Percentiles rank a stretch among this genome's conserved stretches.
These are phyloP conservation scores for Exobasidium cylindrosporum DNA, from an alignment of 1,284 basidiomycete species.

Conservation along the genomic window DNA sequence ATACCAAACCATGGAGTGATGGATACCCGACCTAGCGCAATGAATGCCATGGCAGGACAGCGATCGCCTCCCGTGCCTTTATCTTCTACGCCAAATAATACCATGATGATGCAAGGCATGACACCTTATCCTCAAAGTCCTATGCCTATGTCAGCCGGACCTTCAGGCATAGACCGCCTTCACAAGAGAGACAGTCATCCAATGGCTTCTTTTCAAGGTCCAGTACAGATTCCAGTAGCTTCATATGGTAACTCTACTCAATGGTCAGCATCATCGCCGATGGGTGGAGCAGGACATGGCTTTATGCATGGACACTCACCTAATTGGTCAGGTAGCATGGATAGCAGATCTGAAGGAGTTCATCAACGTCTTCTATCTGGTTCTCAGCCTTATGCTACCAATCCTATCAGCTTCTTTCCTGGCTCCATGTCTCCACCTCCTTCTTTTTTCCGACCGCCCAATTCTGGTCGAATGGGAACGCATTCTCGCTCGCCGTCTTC, in stretches of 20 bases:
- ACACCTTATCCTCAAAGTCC: conserved; percentile 27
- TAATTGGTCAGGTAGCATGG: conserved; percentile 18
- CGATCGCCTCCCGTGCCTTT: conserved; percentile 14
- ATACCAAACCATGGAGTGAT: neutral
- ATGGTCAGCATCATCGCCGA: neutral
- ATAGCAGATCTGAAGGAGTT: neutral
- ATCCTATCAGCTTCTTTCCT: conserved; percentile 16
- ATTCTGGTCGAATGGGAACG: neutral
- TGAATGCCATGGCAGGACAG: neutral
- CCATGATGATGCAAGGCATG: conserved; percentile 19
- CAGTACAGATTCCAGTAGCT: neutral
- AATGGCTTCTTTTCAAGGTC: neutral
- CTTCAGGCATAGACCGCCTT: conserved; percentile 7
- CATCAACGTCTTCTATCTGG: conserved; percentile 1
- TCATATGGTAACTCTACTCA: neutral
- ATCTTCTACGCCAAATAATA: conserved; percentile 21
- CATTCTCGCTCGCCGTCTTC: conserved; percentile 12
- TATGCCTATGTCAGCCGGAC: conserved; percentile 20
- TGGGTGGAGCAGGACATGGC: neutral
- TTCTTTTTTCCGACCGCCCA: neutral
- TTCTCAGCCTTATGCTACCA: conserved; percentile 24
- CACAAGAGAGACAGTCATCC: neutral
- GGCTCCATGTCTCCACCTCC: conserved; percentile 13
- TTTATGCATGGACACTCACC: conserved; percentile 9
- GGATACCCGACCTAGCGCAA: neutral